Conservation (phyloP, 352 stramenopile species). For the Globisporangium splendens region DNA sequence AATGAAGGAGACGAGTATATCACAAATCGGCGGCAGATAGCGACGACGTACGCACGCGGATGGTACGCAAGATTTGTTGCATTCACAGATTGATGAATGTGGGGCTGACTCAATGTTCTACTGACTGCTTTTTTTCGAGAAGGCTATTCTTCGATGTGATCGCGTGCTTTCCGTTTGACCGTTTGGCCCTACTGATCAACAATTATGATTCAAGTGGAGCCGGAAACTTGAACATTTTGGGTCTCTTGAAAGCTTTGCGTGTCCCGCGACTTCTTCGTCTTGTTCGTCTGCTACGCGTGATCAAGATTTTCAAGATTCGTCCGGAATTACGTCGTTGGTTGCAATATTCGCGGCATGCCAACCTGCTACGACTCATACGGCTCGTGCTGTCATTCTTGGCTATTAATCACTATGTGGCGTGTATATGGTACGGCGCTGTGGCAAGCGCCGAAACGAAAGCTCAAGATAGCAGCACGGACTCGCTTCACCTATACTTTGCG, state of each 20-base stretch:
- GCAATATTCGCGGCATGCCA: conserved; percentile 77
- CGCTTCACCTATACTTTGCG: conserved; percentile 51
- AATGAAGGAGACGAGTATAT: conserved; percentile 56
- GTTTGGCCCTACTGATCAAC: conserved; percentile 50
- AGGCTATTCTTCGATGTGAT: conserved; percentile 80
- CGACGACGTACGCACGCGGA: conserved; percentile 46
- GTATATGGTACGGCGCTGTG: conserved; percentile 67
- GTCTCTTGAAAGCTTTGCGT: conserved; percentile 64
- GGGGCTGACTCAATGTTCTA: background rate
- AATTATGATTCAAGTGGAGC: conserved; percentile 24
- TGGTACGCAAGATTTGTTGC: conserved; percentile 32
- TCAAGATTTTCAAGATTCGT: conserved; percentile 72
- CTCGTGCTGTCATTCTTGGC: conserved; percentile 68
- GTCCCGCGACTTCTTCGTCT: conserved; percentile 66
- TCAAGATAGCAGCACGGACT: conserved; percentile 22
- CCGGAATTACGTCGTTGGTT: conserved; percentile 76
- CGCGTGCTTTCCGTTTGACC: conserved; percentile 74
- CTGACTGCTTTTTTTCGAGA: background rate
- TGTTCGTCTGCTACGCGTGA: conserved; percentile 55
- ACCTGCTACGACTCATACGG: conserved; percentile 63
- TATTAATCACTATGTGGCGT: conserved; percentile 78
- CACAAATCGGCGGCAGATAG: conserved; percentile 55
- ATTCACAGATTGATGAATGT: background rate
- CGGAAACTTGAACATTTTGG: conserved; percentile 57
- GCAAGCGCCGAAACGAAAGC: conserved; percentile 51